Base-by-base conservation (phyloP, 768 basidiomycete genomes). In the Kwoniella dejecticola region DNA sequence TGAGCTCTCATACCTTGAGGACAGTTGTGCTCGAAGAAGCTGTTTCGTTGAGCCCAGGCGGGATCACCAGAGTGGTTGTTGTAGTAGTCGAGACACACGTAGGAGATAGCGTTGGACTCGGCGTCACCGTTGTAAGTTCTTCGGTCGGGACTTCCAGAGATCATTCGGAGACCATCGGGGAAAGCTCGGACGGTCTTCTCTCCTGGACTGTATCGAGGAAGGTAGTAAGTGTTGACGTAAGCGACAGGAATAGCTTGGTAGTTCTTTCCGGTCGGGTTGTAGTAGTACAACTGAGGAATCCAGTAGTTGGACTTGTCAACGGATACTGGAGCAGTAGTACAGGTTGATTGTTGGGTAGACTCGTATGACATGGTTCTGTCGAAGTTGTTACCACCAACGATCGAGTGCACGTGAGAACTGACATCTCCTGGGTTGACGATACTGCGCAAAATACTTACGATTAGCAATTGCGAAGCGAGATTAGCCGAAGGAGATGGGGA, bases 261-360 rank as follows among this genome's bases (percentile, higher is more conserved):
- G 41, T 74, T 58, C 54, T 67, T n/a, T 53, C 69, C 70, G 17
- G 50, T 33, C 26, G 77, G 68, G 52, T 77, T 57, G 64, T 78
- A 79, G 69, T 79, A 76, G 69, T 78, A 78, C 24, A 80, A 65
- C 54, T 75, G 73, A 60, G 78, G 75, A 11, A 52, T 67, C 79
- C 79, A 80, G 66, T 80, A 81, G 60, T 75, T 72, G 33, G 73
- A 76, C 70, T 75, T 72, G 68, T 81, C 81, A 52, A 75, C 72
- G 6, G 66, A 65, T 36, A 81, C 67, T 26, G 71, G 54, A 1
- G 78, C 76, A 5, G 77, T 77, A 19, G 81, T 80, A 62, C 81
- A 82, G 17, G 59, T 66, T 0, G 64, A 63, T n/a, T 61, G 49
- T 24, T 60, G 71, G 33, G 75, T 55, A 2, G 64, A 66, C 42